Conservation (phyloP, 805 yeast genomes). For the Saturnispora sanitii region DNA sequence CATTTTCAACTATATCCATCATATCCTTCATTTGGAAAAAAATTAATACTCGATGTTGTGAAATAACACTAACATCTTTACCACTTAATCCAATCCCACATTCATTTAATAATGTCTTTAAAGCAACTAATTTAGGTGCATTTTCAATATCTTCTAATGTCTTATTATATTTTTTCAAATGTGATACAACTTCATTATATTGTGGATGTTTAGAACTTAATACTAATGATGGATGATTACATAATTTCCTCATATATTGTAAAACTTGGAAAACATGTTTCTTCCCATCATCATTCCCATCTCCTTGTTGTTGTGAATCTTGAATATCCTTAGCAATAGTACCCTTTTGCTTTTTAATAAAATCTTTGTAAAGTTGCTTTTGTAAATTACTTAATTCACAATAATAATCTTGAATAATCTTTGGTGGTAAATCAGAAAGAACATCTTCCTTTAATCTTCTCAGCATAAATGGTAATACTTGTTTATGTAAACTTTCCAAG, state of each 20-base stretch:
- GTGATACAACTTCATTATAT: conserved; percentile 52
- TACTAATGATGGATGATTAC: conserved; percentile 94
- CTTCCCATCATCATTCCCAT: conserved; percentile 35
- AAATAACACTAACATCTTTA: conserved; percentile 46
- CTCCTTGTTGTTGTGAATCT: conserved; percentile 18
- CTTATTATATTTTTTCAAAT: conserved; percentile 48
- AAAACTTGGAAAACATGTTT: conserved; percentile 95
- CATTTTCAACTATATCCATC: conserved; percentile 94
- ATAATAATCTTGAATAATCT: conserved; percentile 95
- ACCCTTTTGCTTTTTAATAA: conserved; percentile 74
- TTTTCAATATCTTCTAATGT: conserved; percentile 64
- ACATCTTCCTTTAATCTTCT: conserved; percentile 96
- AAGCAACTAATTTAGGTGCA: conserved; percentile 83
- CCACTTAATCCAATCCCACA: conserved; percentile 72
- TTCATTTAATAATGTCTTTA: conserved; percentile 70
- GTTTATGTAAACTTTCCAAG: conserved; percentile 90
- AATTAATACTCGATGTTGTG: conserved; percentile 90
- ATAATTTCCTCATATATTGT: conserved; percentile 92
- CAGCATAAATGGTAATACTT: conserved; percentile 90
- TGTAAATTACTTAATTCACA: conserved; percentile 92
- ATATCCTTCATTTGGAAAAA: conserved; percentile 96
- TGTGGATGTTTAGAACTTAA: conserved; percentile 78
- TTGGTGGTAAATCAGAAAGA: conserved; percentile 91
- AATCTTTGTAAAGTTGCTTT: conserved; percentile 77
- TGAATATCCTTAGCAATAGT: conserved; percentile 57